A percentile compares a stretch with the other conserved stretches of the same genome.
Evolutionary conservation across 352 stramenopile species (phyloP).

Genomic region (Elongisporangium undulatum): DNA sequence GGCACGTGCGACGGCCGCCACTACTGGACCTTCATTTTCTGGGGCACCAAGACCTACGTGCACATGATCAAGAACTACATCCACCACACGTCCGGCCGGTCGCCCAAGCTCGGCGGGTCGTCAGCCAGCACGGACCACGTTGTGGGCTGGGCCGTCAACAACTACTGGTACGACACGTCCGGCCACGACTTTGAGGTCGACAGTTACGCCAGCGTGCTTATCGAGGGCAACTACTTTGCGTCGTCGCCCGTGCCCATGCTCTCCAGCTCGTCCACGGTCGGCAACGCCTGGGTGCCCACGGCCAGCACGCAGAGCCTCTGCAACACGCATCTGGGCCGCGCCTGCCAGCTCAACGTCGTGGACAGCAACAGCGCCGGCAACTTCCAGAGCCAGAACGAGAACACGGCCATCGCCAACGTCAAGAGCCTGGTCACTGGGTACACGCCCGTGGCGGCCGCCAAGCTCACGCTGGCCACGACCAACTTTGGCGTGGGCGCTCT

Average conservation of each 20-base stretch:
- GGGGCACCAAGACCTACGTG: conserved; percentile 27
- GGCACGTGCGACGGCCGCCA: conserved; percentile 34
- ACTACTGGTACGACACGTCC: conserved; percentile 18
- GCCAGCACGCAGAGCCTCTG: conserved; percentile 3
- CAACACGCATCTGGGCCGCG: conserved; percentile 8
- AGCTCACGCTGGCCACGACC: conserved; percentile 3
- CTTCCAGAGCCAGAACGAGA: conserved; percentile 13
- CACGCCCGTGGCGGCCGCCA: conserved; percentile 5
- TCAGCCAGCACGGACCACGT: conserved; percentile 10
- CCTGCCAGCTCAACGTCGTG: conserved; percentile 11
- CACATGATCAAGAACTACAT: conserved; percentile 41
- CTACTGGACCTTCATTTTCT: conserved; percentile 40
- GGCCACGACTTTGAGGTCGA: conserved; percentile 22
- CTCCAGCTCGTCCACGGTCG: conserved; percentile 4
- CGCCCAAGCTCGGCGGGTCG: conserved; percentile 24
- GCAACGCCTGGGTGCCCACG: conserved; percentile 11
- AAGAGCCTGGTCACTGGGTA: conserved; percentile 12
- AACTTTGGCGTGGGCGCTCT: conserved; percentile 14
- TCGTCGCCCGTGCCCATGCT: conserved; percentile 3
- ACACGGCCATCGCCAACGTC: conserved; percentile 12
- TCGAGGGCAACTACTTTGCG: conserved; percentile 28
- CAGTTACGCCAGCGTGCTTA: conserved; percentile 12
- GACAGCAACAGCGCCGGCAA: conserved; percentile 9
- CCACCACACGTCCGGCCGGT: conserved; percentile 35
- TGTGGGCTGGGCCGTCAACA: conserved; percentile 21